phyloP scores from a whole-genome alignment of 1,284 basidiomycete genomes.

The Ustilago loliicola region DNA sequence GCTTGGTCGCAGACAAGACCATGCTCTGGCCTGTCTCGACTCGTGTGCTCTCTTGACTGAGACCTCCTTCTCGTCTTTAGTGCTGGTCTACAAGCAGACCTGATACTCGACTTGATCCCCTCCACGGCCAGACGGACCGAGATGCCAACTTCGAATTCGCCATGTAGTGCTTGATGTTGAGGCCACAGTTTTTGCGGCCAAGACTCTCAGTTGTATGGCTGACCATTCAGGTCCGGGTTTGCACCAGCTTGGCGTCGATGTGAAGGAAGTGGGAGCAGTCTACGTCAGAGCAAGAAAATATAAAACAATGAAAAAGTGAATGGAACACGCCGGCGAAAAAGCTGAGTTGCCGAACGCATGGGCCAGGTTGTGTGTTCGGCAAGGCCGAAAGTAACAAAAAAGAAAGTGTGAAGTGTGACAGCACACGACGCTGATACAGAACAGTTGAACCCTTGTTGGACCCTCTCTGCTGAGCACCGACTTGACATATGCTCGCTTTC shows the following conservation, averaged over 20 bases:
- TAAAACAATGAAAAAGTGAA: neutral
- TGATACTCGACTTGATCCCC: too few species aligned
- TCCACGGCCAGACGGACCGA: too few species aligned
- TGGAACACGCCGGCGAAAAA: conserved; percentile 4
- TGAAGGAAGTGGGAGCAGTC: neutral
- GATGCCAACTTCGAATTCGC: too few species aligned
- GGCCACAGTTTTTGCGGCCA: too few species aligned
- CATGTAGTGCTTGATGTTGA: too few species aligned
- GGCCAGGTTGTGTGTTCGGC: conserved; percentile 8
- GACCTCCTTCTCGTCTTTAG: neutral
- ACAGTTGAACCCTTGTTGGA: conserved; percentile 1
- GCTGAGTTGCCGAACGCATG: conserved; percentile 13
- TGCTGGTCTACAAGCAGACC: neutral
- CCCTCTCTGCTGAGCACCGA: neutral
- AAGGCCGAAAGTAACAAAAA: conserved; percentile 1
- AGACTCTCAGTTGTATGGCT: too few species aligned
- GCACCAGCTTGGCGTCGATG: neutral
- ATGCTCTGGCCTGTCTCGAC: too few species aligned
- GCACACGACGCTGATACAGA: conserved; percentile 9
- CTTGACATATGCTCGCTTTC: neutral
- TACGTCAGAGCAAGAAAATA: neutral
- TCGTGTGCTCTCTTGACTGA: too few species aligned
- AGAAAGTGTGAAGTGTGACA: neutral
- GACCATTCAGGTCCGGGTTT: too few species aligned
- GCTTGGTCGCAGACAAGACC: too few species aligned